A percentile compares a stretch with the other conserved stretches of the same genome.
Conservation (phyloP, 129 eudicot species). For the Erigeron canadensis region DNA sequence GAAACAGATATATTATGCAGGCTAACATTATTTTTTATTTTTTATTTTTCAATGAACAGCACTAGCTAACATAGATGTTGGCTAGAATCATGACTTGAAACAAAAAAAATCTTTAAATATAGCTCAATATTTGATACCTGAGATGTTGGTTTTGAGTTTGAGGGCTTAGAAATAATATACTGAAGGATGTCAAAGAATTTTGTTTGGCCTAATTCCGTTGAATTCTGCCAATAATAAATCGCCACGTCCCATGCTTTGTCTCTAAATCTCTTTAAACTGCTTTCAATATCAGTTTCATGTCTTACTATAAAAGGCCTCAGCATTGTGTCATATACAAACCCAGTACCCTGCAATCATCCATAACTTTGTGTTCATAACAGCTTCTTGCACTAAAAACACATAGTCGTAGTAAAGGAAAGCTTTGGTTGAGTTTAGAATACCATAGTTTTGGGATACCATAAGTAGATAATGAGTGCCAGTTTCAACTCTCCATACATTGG, state of each 20-base stretch:
- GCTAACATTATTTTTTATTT: no score
- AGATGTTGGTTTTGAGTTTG: conserved; percentile 30
- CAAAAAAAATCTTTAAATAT: background rate
- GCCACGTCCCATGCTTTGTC: conserved; percentile 82
- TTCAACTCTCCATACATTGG: conserved; percentile 95
- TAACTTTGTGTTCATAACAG: background rate
- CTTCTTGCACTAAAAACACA: background rate
- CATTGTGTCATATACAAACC: conserved; percentile 60
- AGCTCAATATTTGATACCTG: conserved; percentile 40
- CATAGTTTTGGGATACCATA: conserved; percentile 96
- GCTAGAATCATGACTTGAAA: conserved; percentile 5
- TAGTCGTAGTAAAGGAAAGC: background rate
- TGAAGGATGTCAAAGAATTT: conserved; percentile 63
- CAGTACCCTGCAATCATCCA: conserved; percentile 66
- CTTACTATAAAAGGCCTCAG: conserved; percentile 62
- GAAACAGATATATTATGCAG: background rate
- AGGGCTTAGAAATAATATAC: conserved; percentile 42
- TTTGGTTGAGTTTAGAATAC: conserved; percentile 34
- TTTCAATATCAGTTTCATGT: conserved; percentile 82
- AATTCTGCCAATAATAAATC: conserved; percentile 81
- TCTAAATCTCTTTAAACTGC: conserved; percentile 56
- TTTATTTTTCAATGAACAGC: no score
- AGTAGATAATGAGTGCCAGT: conserved; percentile 74
- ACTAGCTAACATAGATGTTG: background rate
- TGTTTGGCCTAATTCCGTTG: conserved; percentile 65